These are phyloP conservation scores for Porphyridium purpureum DNA, from an alignment of 23 red algal species.

Conservation along the genomic window DNA sequence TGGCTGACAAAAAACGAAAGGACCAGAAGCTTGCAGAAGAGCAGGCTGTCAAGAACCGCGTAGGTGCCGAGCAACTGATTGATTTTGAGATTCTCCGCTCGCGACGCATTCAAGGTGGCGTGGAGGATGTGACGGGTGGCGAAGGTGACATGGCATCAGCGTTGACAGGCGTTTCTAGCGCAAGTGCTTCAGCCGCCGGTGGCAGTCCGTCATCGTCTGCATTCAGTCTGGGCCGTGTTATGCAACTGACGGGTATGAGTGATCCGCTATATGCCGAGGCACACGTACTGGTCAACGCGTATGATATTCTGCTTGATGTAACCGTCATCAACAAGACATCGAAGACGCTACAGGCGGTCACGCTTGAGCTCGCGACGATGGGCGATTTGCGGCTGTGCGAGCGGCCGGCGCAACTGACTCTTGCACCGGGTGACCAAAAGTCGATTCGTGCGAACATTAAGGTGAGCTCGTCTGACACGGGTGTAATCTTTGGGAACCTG, in stretches of 20 bases:
- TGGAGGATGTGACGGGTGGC: slow-evolving; percentile 40
- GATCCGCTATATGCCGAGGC: slow-evolving; percentile 97
- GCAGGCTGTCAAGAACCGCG: neutral
- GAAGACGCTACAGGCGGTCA: slow-evolving; percentile 69
- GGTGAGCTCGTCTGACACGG: slow-evolving; percentile 89
- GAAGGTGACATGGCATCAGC: slow-evolving; percentile 43
- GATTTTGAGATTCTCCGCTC: neutral
- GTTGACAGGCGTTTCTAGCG: neutral
- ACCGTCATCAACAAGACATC: slow-evolving; percentile 69
- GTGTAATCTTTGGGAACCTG: slow-evolving; percentile 98
- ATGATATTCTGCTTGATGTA: slow-evolving; percentile 93
- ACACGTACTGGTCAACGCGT: slow-evolving; percentile 79
- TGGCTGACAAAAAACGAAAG: slow-evolving; percentile 32
- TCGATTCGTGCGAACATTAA: slow-evolving; percentile 84
- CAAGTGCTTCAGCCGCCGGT: slow-evolving; percentile 13
- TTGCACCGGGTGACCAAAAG: slow-evolving; percentile 38
- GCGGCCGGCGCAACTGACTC: slow-evolving; percentile 21
- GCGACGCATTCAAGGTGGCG: neutral
- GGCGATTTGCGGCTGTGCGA: slow-evolving; percentile 93
- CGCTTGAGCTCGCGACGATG: slow-evolving; percentile 88
- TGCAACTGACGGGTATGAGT: slow-evolving; percentile 78
- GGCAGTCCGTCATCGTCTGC: slow-evolving; percentile 12
- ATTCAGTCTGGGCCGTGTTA: slow-evolving; percentile 48
- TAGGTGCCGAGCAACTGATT: neutral
- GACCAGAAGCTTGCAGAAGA: slow-evolving; percentile 22